Conservation (phyloP, 2,329 filamentous ascomycete genomes). For the Colletotrichum eremochloae region DNA sequence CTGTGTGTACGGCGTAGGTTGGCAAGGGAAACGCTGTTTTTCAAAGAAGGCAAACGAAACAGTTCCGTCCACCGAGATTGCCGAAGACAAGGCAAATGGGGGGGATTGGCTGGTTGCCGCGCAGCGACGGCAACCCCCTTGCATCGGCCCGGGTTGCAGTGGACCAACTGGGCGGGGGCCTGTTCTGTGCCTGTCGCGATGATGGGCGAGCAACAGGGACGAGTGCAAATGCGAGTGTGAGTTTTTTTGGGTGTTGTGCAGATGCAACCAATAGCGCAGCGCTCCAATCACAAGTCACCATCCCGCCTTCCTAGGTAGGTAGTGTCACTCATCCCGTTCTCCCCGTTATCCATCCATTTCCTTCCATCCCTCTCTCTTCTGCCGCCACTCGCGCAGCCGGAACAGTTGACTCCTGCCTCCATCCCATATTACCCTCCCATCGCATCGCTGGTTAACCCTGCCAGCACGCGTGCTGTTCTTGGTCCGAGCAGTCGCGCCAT, state of each 20-base stretch:
- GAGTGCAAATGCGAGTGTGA: slow-evolving; percentile 11
- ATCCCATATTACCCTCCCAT: slow-evolving; percentile 16
- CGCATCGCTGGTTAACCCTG: slow-evolving; percentile 13
- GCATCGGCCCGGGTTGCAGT: slow-evolving; percentile 34
- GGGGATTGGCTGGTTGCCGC: slow-evolving; percentile 32
- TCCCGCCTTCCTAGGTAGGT: slow-evolving; percentile 13
- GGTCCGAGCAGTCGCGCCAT: background rate
- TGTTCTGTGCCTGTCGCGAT: slow-evolving; percentile 1
- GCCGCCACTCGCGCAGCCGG: slow-evolving; percentile 17
- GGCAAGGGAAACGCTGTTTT: slow-evolving; percentile 23
- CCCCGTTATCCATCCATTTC: slow-evolving; percentile 24
- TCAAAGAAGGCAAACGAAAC: slow-evolving; percentile 20
- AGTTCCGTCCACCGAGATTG: slow-evolving; percentile 11
- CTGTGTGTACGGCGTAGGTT: background rate
- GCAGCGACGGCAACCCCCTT: slow-evolving; percentile 37
- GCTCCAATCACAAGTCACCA: slow-evolving; percentile 30
- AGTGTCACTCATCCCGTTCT: slow-evolving; percentile 23
- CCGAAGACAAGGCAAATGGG: slow-evolving; percentile 25
- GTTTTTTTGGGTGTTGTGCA: slow-evolving; percentile 12
- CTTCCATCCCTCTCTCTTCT: slow-evolving; percentile 16
- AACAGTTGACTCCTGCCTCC: slow-evolving; percentile 10
- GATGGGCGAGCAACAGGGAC: slow-evolving; percentile 15
- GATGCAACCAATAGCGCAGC: slow-evolving; percentile 20
- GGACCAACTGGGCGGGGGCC: slow-evolving; percentile 8
- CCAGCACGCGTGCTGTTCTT: background rate